Percentiles rank a stretch among this genome's conserved stretches.
Conservation (phyloP, 1,284 basidiomycete genomes). For the Melampsora americana region DNA sequence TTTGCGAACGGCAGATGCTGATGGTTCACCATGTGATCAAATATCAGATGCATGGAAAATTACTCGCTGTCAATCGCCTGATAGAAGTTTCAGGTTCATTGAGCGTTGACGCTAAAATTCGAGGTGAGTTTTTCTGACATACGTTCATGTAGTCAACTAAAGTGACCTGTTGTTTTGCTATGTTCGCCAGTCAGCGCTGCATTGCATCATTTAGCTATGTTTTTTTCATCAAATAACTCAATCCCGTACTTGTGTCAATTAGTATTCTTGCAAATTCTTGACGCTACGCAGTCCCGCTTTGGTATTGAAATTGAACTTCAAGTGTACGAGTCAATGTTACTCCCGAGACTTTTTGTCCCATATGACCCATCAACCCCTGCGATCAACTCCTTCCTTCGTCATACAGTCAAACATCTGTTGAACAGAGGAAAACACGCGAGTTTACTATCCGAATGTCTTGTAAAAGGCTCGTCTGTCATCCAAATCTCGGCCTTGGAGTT, state of each 20-base stretch:
- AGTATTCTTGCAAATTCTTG: slow-evolving; percentile 22
- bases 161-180: background rate
- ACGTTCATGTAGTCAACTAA: background rate
- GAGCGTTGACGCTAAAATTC: slow-evolving; percentile 3
- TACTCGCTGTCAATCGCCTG: slow-evolving; percentile 19
- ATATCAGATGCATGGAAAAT: slow-evolving; percentile 27
- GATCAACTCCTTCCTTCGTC: background rate
- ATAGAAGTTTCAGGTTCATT: slow-evolving; percentile 23
- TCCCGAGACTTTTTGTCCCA: background rate
- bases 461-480: background rate
- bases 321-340: background rate
- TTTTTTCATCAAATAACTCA: background rate
- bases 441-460: background rate
- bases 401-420: slow-evolving; percentile 10
- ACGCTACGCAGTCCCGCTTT: slow-evolving; percentile 21
- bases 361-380: slow-evolving; percentile 3
- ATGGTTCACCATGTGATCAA: background rate
- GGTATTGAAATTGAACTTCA: slow-evolving; percentile 1
- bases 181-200: background rate
- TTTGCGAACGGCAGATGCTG: background rate
- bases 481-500: background rate
- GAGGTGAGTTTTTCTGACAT: slow-evolving; percentile 11
- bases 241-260: slow-evolving; percentile 17
- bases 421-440: background rate
- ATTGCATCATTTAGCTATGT: background rate